Percentiles rank a stretch among this genome's conserved stretches.
Conservation (phyloP, 2,329 filamentous ascomycete genomes). For the Penicillium sp. region DNA sequence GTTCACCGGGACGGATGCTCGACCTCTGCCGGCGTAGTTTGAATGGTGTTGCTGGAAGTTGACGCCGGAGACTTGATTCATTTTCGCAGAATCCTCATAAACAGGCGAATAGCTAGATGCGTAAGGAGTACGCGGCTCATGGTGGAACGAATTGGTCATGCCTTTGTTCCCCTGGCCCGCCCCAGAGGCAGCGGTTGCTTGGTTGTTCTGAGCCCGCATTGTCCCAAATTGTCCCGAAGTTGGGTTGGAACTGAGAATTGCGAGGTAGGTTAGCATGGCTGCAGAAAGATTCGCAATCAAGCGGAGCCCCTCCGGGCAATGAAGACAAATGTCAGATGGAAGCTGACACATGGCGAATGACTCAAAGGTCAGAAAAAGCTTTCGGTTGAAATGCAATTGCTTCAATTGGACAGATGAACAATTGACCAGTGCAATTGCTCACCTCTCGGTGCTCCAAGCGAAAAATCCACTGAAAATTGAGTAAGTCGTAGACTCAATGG, state of each 20-base stretch:
- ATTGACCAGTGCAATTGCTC: background rate
- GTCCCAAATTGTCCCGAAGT: background rate
- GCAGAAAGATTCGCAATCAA: background rate
- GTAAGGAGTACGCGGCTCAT: slow-evolving; percentile 33
- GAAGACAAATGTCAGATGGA: background rate
- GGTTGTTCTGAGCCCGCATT: slow-evolving; percentile 34
- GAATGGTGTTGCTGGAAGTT: slow-evolving; percentile 36
- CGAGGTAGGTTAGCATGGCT: background rate
- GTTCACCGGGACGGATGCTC: slow-evolving; percentile 24
- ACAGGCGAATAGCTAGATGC: slow-evolving; percentile 27
- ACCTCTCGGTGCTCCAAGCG: background rate
- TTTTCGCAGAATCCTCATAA: slow-evolving; percentile 26
- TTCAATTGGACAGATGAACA: too few relatives aligned
- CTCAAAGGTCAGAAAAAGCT: background rate
- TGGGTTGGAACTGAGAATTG: background rate
- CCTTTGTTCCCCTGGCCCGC: slow-evolving; percentile 26
- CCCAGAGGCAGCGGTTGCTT: slow-evolving; percentile 31
- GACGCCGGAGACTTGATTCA: slow-evolving; percentile 33
- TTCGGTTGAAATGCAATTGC: background rate
- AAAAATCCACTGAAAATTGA: background rate
- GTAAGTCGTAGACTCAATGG: background rate
- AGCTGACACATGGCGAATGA: background rate
- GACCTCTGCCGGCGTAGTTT: slow-evolving; percentile 36
- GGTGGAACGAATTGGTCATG: slow-evolving; percentile 30
- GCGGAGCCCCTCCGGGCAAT: background rate